Percentiles rank a stretch among this genome's conserved stretches.
Conservation (phyloP, 495 filamentous ascomycete species). For the Bacidia rubella region DNA sequence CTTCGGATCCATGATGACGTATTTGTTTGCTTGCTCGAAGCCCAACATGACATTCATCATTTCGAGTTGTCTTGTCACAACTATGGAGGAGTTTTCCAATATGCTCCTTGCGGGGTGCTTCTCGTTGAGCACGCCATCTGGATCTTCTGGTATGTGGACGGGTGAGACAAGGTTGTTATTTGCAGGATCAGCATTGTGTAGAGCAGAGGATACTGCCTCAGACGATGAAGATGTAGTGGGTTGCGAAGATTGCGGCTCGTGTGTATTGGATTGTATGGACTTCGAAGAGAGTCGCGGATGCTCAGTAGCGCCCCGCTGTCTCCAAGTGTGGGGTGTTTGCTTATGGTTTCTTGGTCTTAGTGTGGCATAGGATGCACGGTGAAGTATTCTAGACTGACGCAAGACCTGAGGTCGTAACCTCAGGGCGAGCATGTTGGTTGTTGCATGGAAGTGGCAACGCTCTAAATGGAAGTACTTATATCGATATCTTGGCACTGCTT, state of each 20-base stretch:
- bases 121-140: conserved; percentile 45
- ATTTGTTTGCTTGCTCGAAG: conserved; percentile 62
- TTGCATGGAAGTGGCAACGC: too few species aligned
- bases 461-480: too few species aligned
- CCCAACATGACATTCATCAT: conserved; percentile 59
- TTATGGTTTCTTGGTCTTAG: too few species aligned
- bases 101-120: conserved; percentile 46
- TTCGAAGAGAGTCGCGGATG: background rate
- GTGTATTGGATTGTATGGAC: background rate
- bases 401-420: too few species aligned
- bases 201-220: conserved; percentile 13
- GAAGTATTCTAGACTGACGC: too few species aligned
- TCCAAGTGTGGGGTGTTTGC: too few species aligned
- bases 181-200: conserved; percentile 23
- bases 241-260: background rate
- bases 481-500: too few species aligned
- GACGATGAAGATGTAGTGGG: background rate
- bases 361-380: too few species aligned
- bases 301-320: background rate
- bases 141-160: conserved; percentile 49
- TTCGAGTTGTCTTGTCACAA: conserved; percentile 53
- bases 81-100: conserved; percentile 47
- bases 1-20: conserved; percentile 57
- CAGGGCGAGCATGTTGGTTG: too few species aligned
- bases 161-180: conserved; percentile 37